These are phyloP conservation scores for Neostapfia colusana DNA, from an alignment of 176 grass and related monocot species.

Conservation along the genomic window DNA sequence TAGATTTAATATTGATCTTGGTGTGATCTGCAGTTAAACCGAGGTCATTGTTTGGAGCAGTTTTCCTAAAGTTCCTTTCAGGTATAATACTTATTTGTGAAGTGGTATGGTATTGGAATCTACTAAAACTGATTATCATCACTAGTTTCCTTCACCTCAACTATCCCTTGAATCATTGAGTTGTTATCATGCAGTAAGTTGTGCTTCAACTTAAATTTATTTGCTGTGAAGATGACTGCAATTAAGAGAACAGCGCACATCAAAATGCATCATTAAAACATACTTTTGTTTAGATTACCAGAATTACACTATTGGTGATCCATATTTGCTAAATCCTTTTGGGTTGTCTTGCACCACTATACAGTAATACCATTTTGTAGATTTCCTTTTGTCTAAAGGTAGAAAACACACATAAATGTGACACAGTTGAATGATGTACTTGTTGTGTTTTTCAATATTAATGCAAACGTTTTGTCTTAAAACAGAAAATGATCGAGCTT, in stretches of 20 bases:
- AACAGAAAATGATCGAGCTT: conserved; percentile 82
- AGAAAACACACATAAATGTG: background rate
- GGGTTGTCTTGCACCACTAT: conserved; percentile 2
- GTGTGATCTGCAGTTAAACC: conserved; percentile 74
- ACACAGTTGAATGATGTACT: conserved; percentile 4
- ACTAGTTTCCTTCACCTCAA: background rate
- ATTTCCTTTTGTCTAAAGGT: conserved; percentile 8
- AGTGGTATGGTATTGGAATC: background rate
- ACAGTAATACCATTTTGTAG: conserved; percentile 17
- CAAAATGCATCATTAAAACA: conserved; percentile 4
- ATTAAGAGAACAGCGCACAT: background rate
- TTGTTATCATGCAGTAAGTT: background rate
- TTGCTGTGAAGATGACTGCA: conserved; percentile 8
- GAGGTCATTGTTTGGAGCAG: conserved; percentile 78
- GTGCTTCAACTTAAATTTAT: conserved; percentile 7
- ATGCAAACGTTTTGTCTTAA: conserved; percentile 4
- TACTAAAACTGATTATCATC: background rate
- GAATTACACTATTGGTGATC: background rate
- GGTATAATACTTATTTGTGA: conserved; percentile 34
- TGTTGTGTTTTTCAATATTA: conserved; percentile 21
- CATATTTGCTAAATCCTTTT: conserved; percentile 21
- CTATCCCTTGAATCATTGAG: background rate
- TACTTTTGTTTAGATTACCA: background rate
- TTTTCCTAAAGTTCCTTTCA: conserved; percentile 96
- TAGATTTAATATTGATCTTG: conserved; percentile 10